Base-by-base conservation (phyloP, 2,329 filamentous ascomycete genomes). In the Ophiosphaerella narmari region DNA sequence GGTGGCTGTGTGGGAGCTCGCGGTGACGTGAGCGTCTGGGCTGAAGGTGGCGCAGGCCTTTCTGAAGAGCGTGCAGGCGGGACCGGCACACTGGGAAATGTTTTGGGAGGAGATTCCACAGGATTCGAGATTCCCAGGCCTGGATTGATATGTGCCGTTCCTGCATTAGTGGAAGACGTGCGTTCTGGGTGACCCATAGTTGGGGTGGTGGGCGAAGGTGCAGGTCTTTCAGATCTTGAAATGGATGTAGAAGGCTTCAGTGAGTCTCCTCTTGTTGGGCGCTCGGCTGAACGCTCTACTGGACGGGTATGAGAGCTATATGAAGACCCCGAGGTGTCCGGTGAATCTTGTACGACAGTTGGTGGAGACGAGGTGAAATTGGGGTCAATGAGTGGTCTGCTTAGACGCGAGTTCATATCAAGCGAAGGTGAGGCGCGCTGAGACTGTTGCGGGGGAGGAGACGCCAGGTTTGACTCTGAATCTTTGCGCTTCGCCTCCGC, bases 161-260 rank as follows among this genome's bases (percentile, higher is more conserved):
- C 58, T 12, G 55, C 53, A 8, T 64, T 49, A 3, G 69, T 55
- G 24, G 76, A 78, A 11, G 65, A 66, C 34, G 74, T 74, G 18
- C 77, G 71, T 44, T 75, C 73, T 33, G 74, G 74, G 34, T 66
- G 59, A 18, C 55, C 50, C 7, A 73, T 50, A 26, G 73, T 75
- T 32, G 75, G 73, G 5, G 75, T 77, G 18, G 73, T 76, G n/a
- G 73, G 72, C 16, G 74, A 69, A 8, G 71, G 65, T 11, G 52
- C 50, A 13, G 55, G 26, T 35, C 87, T 65, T 39, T 92, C 88
- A 68, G 90, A 92, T 60, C 87, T 80, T 9, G 83, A 62, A 51
- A 58, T 18, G 5, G 64, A 51, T 59, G 82, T 48, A 23, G 63
- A 54, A 57, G 83, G 68, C 50, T 85, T 70, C 33, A 86, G 74